phyloP scores from a whole-genome alignment of 352 stramenopile genomes.

The Globisporangium yorkense region DNA sequence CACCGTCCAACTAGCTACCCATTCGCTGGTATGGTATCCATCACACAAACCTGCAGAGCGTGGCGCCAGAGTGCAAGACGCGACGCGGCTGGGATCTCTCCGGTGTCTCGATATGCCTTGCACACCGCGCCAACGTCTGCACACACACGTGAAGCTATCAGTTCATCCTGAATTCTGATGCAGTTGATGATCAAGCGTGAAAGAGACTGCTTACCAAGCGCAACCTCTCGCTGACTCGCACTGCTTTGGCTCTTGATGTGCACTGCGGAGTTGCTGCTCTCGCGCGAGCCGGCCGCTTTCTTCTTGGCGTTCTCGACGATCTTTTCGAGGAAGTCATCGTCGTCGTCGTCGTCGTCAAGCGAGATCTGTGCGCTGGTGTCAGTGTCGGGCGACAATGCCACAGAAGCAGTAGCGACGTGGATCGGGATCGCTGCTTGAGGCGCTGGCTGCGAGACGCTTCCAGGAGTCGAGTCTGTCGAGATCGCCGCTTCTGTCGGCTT shows the following conservation, averaged over 20 bases:
- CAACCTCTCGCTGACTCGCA: constrained; percentile 17
- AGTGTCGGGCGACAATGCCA: background rate
- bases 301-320: constrained; percentile 54
- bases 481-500: too few relatives aligned
- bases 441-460: background rate
- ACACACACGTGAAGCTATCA: constrained; percentile 1
- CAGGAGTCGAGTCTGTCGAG: background rate
- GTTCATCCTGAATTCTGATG: background rate
- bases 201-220: constrained; percentile 3
- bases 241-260: constrained; percentile 59
- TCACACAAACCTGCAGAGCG: constrained; percentile 27
- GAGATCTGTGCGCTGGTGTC: constrained; percentile 17
- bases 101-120: constrained; percentile 32
- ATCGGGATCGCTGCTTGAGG: constrained; percentile 14
- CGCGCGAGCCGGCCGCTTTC: constrained; percentile 32
- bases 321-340: constrained; percentile 47
- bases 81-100: constrained; percentile 26
- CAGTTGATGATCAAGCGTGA: background rate
- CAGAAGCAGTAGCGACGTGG: constrained; percentile 1
- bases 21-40: background rate
- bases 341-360: constrained; percentile 30
- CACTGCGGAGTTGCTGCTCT: constrained; percentile 48
- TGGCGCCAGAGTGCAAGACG: constrained; percentile 56
- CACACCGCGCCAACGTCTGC: constrained; percentile 25
- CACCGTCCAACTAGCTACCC: background rate